Conservation (phyloP, 345 rosid genomes). For the Linum tenue region DNA sequence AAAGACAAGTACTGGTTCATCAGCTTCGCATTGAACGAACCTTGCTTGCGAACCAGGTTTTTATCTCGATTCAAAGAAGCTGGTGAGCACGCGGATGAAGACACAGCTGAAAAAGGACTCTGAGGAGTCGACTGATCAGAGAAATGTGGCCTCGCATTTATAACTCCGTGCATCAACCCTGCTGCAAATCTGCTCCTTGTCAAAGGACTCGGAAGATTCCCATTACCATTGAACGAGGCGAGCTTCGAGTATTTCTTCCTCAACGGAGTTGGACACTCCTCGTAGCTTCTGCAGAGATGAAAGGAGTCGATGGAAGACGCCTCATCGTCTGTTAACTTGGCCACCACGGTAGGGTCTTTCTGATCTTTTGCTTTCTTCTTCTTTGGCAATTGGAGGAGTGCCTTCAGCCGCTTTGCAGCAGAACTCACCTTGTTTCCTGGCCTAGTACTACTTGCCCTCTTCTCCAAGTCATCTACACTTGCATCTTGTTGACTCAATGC, state of each 20-base stretch:
- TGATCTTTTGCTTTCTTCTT: constrained; percentile 35
- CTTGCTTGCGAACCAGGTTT: constrained; percentile 22
- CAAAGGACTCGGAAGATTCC: constrained; percentile 64
- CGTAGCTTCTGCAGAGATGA: constrained; percentile 14
- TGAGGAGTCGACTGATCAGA: constrained; percentile 29
- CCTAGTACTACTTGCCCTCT: constrained; percentile 11
- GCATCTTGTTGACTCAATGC: constrained; percentile 37
- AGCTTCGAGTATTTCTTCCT: constrained; percentile 51
- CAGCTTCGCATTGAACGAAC: constrained; percentile 36
- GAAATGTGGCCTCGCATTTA: constrained; percentile 42
- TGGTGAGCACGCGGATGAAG: constrained; percentile 34
- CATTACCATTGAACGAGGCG: constrained; percentile 31
- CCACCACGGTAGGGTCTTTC: constrained; percentile 8
- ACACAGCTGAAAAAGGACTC: constrained; percentile 24
- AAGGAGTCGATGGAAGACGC: constrained; percentile 16
- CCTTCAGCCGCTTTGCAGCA: constrained; percentile 50
- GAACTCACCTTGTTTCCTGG: constrained; percentile 21
- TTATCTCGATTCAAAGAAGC: constrained; percentile 26
- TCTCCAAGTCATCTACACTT: constrained; percentile 13
- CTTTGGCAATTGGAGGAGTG: constrained; percentile 56
- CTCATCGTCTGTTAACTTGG: constrained; percentile 21
- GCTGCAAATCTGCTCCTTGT: constrained; percentile 50
- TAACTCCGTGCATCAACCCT: constrained; percentile 68
- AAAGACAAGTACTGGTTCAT: constrained; percentile 67
- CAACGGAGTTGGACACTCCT: constrained; percentile 47